Percentiles rank a stretch among this genome's conserved stretches.
phyloP scores from a whole-genome alignment of 257 asterid genomes.

The Solanum piurae region DNA sequence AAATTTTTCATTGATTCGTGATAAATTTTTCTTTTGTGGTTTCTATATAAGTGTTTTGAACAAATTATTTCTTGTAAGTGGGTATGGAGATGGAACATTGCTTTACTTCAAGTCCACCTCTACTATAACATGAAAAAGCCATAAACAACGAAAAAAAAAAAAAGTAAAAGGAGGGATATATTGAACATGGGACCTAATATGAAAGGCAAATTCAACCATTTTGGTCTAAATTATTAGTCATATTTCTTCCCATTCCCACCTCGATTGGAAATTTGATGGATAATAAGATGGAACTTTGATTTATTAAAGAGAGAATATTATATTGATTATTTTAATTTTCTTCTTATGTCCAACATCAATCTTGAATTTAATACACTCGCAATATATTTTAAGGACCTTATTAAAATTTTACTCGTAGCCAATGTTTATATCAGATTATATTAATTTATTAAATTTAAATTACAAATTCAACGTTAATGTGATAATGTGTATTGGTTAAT shows the following conservation, averaged over 20 bases:
- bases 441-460: not conserved
- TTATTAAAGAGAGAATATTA: not conserved
- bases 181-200: constrained; percentile 1
- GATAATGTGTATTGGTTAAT: not conserved
- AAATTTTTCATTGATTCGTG: not conserved
- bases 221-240: not conserved
- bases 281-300: not conserved
- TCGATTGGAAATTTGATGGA: not conserved
- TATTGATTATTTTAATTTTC: not conserved
- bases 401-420: rapidly evolving
- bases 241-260: not conserved
- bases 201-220: constrained; percentile 2
- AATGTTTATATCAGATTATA: not conserved
- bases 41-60: not conserved
- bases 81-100: constrained; percentile 22
- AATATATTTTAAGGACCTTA: not conserved
- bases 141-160: constrained; percentile 4
- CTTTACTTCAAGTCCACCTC: constrained; percentile 57
- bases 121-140: constrained; percentile 17
- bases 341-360: not conserved
- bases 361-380: not conserved
- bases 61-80: constrained; percentile 17
- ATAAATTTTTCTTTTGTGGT: not conserved
- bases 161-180: not conserved
- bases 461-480: not conserved